Percentiles rank a stretch among this genome's conserved stretches.
phyloP scores from a whole-genome alignment of 805 yeast genomes.

The Ogataea ganodermae region DNA sequence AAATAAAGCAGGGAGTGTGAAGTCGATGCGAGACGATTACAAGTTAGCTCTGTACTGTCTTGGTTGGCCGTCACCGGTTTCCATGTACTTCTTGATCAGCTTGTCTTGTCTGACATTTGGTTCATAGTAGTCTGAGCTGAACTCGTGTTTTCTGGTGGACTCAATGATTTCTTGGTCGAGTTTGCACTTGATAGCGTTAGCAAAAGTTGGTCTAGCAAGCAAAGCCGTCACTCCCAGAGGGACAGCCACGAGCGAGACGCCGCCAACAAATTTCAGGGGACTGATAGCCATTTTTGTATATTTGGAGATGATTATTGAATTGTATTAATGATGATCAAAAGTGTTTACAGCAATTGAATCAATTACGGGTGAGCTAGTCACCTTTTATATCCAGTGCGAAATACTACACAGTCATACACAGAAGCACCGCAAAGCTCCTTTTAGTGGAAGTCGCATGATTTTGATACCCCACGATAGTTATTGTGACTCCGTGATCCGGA shows the following conservation, averaged over 20 bases:
- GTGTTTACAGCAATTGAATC: too few species aligned
- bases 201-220: constrained; percentile 37
- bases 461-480: too few species aligned
- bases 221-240: constrained; percentile 30
- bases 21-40: neutral
- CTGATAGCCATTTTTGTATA: constrained; percentile 29
- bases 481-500: too few species aligned
- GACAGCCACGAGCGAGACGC: constrained; percentile 32
- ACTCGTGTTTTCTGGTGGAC: constrained; percentile 30
- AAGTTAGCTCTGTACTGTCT: constrained; percentile 27
- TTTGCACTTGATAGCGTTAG: constrained; percentile 37
- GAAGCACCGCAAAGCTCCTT: too few species aligned
- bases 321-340: neutral
- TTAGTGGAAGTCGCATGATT: too few species aligned
- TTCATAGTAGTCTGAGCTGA: constrained; percentile 28
- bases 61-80: constrained; percentile 32
- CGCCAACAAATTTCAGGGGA: constrained; percentile 32
- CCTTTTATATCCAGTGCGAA: too few species aligned
- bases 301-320: neutral
- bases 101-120: constrained; percentile 28
- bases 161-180: constrained; percentile 36
- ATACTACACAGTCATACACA: too few species aligned
- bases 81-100: constrained; percentile 29
- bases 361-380: too few species aligned
- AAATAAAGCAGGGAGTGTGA: neutral